Evolutionary conservation across 2,329 filamentous ascomycete genomes (phyloP).

Genomic region (Boeremia lycopersici): DNA sequence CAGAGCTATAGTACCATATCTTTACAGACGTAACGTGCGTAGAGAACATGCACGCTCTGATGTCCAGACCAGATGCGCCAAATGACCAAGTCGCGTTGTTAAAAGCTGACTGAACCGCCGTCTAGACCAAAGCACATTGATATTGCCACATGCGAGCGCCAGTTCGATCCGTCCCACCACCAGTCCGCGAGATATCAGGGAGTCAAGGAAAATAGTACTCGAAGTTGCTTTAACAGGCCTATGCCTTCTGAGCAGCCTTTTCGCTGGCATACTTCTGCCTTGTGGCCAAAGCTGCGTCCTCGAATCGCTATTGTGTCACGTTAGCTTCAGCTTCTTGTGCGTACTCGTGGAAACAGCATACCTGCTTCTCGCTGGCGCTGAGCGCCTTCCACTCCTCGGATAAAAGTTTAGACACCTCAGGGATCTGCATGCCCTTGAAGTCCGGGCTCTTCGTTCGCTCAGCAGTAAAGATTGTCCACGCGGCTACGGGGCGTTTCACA

Average conservation of each 20-base stretch:
- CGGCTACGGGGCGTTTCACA: slow-evolving; percentile 50
- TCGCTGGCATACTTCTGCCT: slow-evolving; percentile 32
- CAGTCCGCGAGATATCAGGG: neutral
- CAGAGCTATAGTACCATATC: slow-evolving; percentile 9
- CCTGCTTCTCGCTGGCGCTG: slow-evolving; percentile 55
- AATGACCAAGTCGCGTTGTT: neutral
- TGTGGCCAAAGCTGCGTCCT: slow-evolving; percentile 34
- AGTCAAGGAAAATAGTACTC: slow-evolving; percentile 1
- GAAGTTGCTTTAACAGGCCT: neutral
- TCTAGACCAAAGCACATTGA: slow-evolving; percentile 12
- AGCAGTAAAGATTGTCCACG: slow-evolving; percentile 53
- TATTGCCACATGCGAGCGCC: slow-evolving; percentile 6
- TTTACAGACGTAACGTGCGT: slow-evolving; percentile 5
- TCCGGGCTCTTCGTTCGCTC: slow-evolving; percentile 58
- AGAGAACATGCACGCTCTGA: slow-evolving; percentile 9
- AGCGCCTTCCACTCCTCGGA: slow-evolving; percentile 57
- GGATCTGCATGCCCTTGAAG: slow-evolving; percentile 52
- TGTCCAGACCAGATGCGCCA: slow-evolving; percentile 25
- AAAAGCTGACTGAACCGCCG: slow-evolving; percentile 1
- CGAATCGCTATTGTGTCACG: slow-evolving; percentile 32
- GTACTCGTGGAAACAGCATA: slow-evolving; percentile 26
- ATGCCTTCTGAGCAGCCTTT: neutral
- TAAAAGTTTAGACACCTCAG: slow-evolving; percentile 52
- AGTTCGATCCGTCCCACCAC: neutral
- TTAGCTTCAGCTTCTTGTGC: slow-evolving; percentile 25